Percentiles rank a stretch among this genome's conserved stretches.
Conservation (phyloP, 1,139 yeast species). For the Lodderomyces margitis region DNA sequence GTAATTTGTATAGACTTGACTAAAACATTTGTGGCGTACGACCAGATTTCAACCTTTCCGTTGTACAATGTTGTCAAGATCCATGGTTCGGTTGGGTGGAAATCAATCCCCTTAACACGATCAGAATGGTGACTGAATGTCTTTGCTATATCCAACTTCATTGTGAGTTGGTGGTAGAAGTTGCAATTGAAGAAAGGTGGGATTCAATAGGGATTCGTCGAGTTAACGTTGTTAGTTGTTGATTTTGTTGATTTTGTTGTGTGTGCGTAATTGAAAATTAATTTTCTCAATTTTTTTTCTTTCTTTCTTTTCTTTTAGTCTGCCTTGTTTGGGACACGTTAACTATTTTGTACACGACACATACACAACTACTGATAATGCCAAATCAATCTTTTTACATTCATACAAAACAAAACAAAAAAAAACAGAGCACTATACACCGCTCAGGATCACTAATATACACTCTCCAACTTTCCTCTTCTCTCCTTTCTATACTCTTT, state of each 20-base stretch:
- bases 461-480: conserved; percentile 38
- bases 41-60: conserved; percentile 88
- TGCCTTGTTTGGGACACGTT: no score
- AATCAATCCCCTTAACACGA: conserved; percentile 95
- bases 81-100: conserved; percentile 99
- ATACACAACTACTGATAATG: conserved; percentile 9
- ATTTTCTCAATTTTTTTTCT: not conserved
- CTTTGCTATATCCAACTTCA: conserved; percentile 60
- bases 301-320: not conserved
- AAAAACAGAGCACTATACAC: no score
- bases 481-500: conserved; percentile 31
- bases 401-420: no score
- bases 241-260: conserved; percentile 8
- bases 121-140: conserved; percentile 86
- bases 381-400: no score
- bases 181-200: not conserved
- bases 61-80: conserved; percentile 81
- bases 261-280: conserved; percentile 6
- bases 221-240: conserved; percentile 5
- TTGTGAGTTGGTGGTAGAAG: conserved; percentile 13
- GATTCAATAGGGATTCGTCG: not conserved
- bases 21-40: conserved; percentile 70
- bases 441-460: conserved; percentile 38
- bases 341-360: conserved; percentile 11
- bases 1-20: conserved; percentile 72